Evolutionary conservation across 768 basidiomycete species (phyloP).

Genomic region (Auricularia sp.): DNA sequence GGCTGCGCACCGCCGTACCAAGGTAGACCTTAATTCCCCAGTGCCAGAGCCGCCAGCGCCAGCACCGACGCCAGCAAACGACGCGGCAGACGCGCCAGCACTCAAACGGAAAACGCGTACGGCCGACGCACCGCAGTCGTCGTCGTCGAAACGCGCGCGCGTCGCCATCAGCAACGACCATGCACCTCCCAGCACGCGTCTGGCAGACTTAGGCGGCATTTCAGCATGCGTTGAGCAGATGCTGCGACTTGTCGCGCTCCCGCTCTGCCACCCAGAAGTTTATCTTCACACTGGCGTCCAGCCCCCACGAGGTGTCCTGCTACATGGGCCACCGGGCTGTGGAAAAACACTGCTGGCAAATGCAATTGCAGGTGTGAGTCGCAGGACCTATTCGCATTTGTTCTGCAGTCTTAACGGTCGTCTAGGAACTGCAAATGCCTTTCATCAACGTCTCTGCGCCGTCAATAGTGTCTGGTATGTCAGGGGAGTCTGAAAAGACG

Average conservation of each 20-base stretch:
- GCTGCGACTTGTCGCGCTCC: conserved; percentile 94
- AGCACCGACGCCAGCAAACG: no score
- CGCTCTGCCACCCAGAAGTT: conserved; percentile 88
- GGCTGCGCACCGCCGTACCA: conserved; percentile 56
- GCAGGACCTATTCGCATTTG: not conserved
- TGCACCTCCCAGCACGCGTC: conserved; percentile 59
- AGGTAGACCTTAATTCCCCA: conserved; percentile 52
- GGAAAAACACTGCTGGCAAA: conserved; percentile 93
- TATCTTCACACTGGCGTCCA: conserved; percentile 90
- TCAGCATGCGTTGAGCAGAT: conserved; percentile 82
- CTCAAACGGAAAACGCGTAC: conserved; percentile 56
- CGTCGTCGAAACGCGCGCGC: conserved; percentile 43
- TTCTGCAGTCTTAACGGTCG: not conserved
- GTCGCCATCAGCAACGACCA: conserved; percentile 48
- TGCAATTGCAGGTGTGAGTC: conserved; percentile 85
- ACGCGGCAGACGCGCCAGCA: conserved; percentile 15
- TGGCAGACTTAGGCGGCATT: conserved; percentile 84
- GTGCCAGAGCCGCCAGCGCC: conserved; percentile 15
- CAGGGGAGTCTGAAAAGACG: conserved; percentile 96
- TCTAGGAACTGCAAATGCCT: conserved; percentile 80
- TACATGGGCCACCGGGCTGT: conserved; percentile 95
- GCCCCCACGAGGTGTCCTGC: conserved; percentile 81
- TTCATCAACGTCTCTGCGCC: conserved; percentile 95
- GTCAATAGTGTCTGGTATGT: conserved; percentile 95
- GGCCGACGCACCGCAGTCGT: conserved; percentile 27